Conservation (phyloP, 306 rosid species). For the Canavalia gladiata region DNA sequence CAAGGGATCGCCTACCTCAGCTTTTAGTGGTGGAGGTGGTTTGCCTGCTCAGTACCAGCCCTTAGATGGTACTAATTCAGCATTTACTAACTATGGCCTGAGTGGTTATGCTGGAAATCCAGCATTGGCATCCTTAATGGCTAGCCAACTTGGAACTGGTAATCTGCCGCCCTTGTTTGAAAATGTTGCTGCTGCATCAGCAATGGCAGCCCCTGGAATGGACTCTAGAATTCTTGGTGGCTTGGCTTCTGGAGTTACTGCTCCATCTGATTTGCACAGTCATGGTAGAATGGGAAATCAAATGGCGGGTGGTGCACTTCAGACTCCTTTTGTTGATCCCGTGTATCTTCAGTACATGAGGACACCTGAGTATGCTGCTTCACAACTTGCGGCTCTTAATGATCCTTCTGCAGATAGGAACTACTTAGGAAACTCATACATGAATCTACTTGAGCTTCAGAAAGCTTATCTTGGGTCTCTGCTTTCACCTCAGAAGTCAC, state of each 20-base stretch:
- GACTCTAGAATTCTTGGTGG: slow-evolving; percentile 79
- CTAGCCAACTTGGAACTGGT: slow-evolving; percentile 77
- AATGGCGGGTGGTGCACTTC: slow-evolving; percentile 71
- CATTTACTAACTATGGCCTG: slow-evolving; percentile 72
- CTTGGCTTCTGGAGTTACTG: slow-evolving; percentile 67
- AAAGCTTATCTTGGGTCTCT: slow-evolving; percentile 83
- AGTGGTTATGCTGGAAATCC: slow-evolving; percentile 81
- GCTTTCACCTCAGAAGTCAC: slow-evolving; percentile 84
- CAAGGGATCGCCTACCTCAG: slow-evolving; percentile 71
- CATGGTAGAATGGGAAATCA: slow-evolving; percentile 79
- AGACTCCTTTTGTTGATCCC: slow-evolving; percentile 84
- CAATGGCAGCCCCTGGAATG: slow-evolving; percentile 73
- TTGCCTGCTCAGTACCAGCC: slow-evolving; percentile 67
- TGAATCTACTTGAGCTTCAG: slow-evolving; percentile 84
- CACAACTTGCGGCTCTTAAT: slow-evolving; percentile 80
- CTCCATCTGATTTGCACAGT: slow-evolving; percentile 71
- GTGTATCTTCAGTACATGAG: slow-evolving; percentile 83
- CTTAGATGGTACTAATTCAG: slow-evolving; percentile 66
- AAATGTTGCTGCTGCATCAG: slow-evolving; percentile 79
- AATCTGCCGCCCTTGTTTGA: slow-evolving; percentile 81
- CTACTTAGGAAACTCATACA: slow-evolving; percentile 75
- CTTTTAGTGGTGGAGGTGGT: slow-evolving; percentile 69
- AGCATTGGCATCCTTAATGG: slow-evolving; percentile 75
- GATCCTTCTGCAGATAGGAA: slow-evolving; percentile 77
- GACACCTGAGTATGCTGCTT: slow-evolving; percentile 83